Percentiles rank a stretch among this genome's conserved stretches.
Evolutionary conservation across 1,139 yeast species (phyloP).

Genomic region (Zygosaccharomyces pseudobailii): DNA sequence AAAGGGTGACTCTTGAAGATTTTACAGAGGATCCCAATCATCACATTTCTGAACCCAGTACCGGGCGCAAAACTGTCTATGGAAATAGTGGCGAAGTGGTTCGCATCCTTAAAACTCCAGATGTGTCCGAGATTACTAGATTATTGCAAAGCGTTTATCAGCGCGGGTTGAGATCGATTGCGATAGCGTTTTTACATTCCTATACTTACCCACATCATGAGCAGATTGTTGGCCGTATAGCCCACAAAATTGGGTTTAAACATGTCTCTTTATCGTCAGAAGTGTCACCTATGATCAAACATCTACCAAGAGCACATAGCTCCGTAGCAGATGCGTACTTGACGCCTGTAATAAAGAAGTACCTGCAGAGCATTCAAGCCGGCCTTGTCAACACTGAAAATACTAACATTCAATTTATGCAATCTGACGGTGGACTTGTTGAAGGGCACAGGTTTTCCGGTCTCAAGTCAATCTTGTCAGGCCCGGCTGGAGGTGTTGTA

Average conservation of each 20-base stretch:
- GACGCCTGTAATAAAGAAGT: constrained; percentile 65
- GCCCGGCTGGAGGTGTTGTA: constrained; percentile 62
- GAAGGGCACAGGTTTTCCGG: constrained; percentile 48
- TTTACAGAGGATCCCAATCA: constrained; percentile 53
- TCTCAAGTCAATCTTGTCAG: constrained; percentile 49
- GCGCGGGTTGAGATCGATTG: constrained; percentile 59
- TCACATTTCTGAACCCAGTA: constrained; percentile 27
- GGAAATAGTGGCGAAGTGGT: constrained; percentile 66
- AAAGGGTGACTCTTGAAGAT: constrained; percentile 66
- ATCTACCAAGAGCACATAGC: constrained; percentile 66
- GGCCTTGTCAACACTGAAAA: constrained; percentile 51
- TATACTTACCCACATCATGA: constrained; percentile 69
- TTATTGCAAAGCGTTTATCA: constrained; percentile 42
- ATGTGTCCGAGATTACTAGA: constrained; percentile 38
- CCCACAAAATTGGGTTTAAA: constrained; percentile 53
- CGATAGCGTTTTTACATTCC: constrained; percentile 64
- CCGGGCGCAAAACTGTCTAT: constrained; percentile 35
- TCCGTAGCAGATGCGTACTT: constrained; percentile 73
- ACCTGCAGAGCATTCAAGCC: constrained; percentile 53
- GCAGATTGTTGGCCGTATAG: constrained; percentile 50
- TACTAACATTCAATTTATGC: constrained; percentile 48
- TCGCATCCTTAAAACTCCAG: constrained; percentile 47
- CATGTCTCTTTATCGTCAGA: constrained; percentile 61
- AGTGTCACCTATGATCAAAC: constrained; percentile 68
- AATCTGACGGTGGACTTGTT: constrained; percentile 56